Percentiles rank a stretch among this genome's conserved stretches.
phyloP scores from a whole-genome alignment of 2,329 filamentous ascomycete species.

The Aspergillus thermomutatus region DNA sequence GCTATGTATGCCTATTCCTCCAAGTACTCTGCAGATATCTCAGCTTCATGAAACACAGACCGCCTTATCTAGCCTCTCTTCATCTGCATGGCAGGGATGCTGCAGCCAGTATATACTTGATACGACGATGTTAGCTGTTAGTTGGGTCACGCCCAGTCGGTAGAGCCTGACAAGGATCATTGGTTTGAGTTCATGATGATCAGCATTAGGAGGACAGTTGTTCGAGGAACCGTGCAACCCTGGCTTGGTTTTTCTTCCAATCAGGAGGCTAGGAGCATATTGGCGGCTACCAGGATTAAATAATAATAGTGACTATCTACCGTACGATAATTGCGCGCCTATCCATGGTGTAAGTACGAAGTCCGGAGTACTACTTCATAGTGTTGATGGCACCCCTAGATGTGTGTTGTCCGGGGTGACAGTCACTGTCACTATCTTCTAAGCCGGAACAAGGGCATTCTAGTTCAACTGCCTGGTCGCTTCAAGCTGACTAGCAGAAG shows the following conservation, averaged over 20 bases:
- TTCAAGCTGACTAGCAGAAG: neutral
- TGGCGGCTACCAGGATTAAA: neutral
- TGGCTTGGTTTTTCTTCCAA: neutral
- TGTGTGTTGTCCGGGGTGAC: neutral
- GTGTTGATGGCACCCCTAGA: neutral
- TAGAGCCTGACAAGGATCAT: constrained; percentile 6
- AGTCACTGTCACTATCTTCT: neutral
- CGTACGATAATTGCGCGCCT: neutral
- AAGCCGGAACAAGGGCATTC: neutral
- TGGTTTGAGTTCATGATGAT: constrained; percentile 2
- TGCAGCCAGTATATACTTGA: neutral
- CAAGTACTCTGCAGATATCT: neutral
- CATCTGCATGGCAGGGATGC: neutral
- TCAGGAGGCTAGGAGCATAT: neutral
- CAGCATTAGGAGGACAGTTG: constrained; percentile 5
- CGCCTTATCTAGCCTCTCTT: neutral
- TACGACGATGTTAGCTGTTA: neutral
- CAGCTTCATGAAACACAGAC: neutral
- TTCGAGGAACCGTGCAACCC: constrained; percentile 9
- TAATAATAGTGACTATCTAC: neutral
- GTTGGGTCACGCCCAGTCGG: neutral
- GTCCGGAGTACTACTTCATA: neutral
- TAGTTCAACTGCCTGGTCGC: neutral
- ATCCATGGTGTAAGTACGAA: neutral
- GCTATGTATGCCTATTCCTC: neutral